These are phyloP conservation scores for Laguncularia racemosa DNA, from an alignment of 345 rosid species.

Conservation along the genomic window DNA sequence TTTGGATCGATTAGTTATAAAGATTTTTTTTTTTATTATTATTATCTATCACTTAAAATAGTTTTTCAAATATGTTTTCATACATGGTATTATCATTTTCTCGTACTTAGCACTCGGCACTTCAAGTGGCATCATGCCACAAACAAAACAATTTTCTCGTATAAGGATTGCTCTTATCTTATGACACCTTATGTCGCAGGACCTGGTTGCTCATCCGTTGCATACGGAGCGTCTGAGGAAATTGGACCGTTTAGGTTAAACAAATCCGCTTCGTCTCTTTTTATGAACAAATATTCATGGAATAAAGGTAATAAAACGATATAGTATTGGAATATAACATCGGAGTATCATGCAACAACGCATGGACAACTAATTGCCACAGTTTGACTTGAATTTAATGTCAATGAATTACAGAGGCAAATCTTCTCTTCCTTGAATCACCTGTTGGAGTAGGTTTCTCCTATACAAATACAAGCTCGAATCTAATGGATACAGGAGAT, in stretches of 20 bases:
- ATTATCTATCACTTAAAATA: too few relatives aligned
- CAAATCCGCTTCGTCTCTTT: constrained; percentile 52
- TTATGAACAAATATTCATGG: constrained; percentile 65
- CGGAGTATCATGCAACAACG: not conserved
- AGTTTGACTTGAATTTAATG: not conserved
- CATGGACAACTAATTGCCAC: not conserved
- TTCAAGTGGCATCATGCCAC: too few relatives aligned
- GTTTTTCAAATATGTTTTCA: too few relatives aligned
- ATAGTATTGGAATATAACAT: not conserved
- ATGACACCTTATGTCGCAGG: constrained; percentile 35
- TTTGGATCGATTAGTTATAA: too few relatives aligned
- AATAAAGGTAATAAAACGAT: constrained; percentile 41
- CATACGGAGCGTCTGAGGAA: constrained; percentile 96
- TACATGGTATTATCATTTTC: too few relatives aligned
- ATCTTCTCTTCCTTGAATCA: constrained; percentile 80
- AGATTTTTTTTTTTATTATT: too few relatives aligned
- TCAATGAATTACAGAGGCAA: constrained; percentile 62
- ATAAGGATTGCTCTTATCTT: too few relatives aligned
- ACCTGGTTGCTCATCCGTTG: constrained; percentile 95
- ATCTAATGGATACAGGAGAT: constrained; percentile 70
- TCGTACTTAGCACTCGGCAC: too few relatives aligned
- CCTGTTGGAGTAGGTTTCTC: constrained; percentile 98
- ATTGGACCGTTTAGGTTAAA: constrained; percentile 88
- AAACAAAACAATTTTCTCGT: too few relatives aligned
- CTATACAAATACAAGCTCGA: constrained; percentile 70